Conservation (phyloP, 1,284 basidiomycete genomes). For the Cryptococcus sp. region DNA sequence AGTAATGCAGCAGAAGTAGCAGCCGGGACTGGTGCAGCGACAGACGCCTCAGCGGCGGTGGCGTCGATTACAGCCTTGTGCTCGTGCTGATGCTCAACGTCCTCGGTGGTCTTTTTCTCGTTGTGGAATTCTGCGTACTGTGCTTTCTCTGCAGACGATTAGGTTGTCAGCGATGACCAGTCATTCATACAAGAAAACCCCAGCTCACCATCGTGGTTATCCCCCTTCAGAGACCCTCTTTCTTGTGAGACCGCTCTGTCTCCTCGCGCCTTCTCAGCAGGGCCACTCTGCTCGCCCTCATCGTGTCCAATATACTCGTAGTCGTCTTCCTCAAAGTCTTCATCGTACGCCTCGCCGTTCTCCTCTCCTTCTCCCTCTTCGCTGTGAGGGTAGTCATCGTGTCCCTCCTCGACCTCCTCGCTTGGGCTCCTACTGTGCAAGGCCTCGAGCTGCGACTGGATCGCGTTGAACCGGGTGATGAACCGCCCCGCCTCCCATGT, state of each 20-base stretch:
- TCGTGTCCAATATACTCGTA: background rate
- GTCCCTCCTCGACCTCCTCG: slow-evolving; percentile 10
- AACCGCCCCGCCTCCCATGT: slow-evolving; percentile 36
- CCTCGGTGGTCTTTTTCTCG: slow-evolving; percentile 1
- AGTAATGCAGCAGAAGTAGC: too few species aligned
- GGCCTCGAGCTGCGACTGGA: slow-evolving; percentile 47
- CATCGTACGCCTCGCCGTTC: slow-evolving; percentile 1
- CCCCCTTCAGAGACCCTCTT: background rate
- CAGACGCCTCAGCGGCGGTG: background rate
- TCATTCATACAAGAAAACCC: too few species aligned
- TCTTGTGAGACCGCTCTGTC: slow-evolving; percentile 9
- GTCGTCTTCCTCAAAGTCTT: background rate
- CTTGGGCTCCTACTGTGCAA: slow-evolving; percentile 59
- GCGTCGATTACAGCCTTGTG: background rate
- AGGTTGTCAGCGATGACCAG: too few species aligned
- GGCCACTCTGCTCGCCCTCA: slow-evolving; percentile 13
- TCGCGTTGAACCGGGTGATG: slow-evolving; percentile 42
- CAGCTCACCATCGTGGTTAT: slow-evolving; percentile 9
- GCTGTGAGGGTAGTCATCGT: slow-evolving; percentile 4
- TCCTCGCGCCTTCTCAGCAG: slow-evolving; percentile 24
- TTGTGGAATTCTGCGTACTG: slow-evolving; percentile 9
- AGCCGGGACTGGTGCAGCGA: too few species aligned
- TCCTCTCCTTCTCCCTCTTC: slow-evolving; percentile 10
- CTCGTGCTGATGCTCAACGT: slow-evolving; percentile 1
- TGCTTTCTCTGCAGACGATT: slow-evolving; percentile 6